These are phyloP conservation scores for Conticribra guillardii DNA, from an alignment of 108 stramenopile genomes.

Conservation along the genomic window DNA sequence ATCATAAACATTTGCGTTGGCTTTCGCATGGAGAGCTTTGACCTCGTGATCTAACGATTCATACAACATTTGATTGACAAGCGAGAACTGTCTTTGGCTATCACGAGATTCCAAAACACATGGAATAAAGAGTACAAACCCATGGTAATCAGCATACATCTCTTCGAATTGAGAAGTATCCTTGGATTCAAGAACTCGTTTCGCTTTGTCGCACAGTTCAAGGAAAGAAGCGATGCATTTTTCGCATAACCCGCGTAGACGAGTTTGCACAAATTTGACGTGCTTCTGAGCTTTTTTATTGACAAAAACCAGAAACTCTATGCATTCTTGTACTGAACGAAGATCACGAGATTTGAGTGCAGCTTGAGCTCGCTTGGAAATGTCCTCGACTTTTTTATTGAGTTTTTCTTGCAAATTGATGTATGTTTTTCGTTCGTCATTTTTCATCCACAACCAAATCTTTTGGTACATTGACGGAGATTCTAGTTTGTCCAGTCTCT, in stretches of 20 bases:
- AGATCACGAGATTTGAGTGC: conserved; percentile 46
- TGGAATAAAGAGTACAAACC: conserved; percentile 39
- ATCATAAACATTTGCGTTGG: conserved; percentile 28
- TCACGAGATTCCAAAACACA: conserved; percentile 20
- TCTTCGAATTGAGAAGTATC: conserved; percentile 41
- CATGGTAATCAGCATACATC: conserved; percentile 50
- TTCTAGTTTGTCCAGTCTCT: conserved; percentile 23
- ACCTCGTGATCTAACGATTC: conserved; percentile 45
- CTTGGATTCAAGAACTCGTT: conserved; percentile 31
- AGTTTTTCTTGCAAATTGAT: conserved; percentile 13
- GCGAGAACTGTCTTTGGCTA: conserved; percentile 31
- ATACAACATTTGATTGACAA: conserved; percentile 52
- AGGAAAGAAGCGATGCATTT: conserved; percentile 19
- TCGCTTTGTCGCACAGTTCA: conserved; percentile 37
- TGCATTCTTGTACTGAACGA: conserved; percentile 36
- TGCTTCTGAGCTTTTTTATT: conserved; percentile 32
- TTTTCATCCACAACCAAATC: no score
- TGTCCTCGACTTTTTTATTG: conserved; percentile 2
- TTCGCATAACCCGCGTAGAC: conserved; percentile 22
- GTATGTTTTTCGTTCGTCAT: conserved; percentile 46
- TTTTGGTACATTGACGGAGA: not conserved
- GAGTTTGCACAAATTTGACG: conserved; percentile 20
- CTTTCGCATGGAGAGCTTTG: conserved; percentile 2
- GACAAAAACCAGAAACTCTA: conserved; percentile 39
- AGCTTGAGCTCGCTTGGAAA: conserved; percentile 18